Base-by-base conservation (phyloP, 306 rosid genomes). In the Senna siamea region DNA sequence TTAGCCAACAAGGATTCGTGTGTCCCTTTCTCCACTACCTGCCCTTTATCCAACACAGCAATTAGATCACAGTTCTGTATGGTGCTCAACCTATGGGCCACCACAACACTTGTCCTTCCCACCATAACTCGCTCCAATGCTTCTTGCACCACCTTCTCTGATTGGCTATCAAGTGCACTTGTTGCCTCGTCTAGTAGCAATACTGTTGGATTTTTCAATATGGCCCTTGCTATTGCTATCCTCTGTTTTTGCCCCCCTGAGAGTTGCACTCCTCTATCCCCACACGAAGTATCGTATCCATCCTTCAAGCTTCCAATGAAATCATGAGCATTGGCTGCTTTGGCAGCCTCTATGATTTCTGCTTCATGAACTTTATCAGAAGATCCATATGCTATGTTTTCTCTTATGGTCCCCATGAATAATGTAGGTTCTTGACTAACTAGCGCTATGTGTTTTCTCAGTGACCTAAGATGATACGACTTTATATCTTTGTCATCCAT, bases 341-440 rank as follows among this genome's bases (percentile, higher is more conserved):
- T 74, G 12, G 91, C 85, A 2, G 88, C 91, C 53, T 76, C 80
- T 41, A 79, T 57, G n/a, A 87, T 78, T 82, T 77, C 87, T 1
- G 53, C 20, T 69, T 87, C 91, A 18, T 73, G 48, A 0, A 70
- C 12, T 2, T 37, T 9, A 15, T 18, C 71, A 2, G 75, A 63
- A 37, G 40, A 38, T 32, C 86, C 88, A 9, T 84, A 87, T 17
- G 72, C 77, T 9, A 87, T 84, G 82, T 87, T 87, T 43, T 84
- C 87, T 59, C 76, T 82, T 70, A 87, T 82, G 50, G 80, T 79
- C n/a, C 85, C 87, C 8, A 66, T 53, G 9, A 88, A 82, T 10
- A 92, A 52, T 0, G 92, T 47, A 7, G 96, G 98, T 65, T 92
- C 98, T 76, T 93, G 91, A 19, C 85, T 82, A 22, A 84, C 89